Evolutionary conservation across 306 rosid species (phyloP), one percentile per base, ranked within the genome.

Genomic region (Vigna radiata): DNA sequence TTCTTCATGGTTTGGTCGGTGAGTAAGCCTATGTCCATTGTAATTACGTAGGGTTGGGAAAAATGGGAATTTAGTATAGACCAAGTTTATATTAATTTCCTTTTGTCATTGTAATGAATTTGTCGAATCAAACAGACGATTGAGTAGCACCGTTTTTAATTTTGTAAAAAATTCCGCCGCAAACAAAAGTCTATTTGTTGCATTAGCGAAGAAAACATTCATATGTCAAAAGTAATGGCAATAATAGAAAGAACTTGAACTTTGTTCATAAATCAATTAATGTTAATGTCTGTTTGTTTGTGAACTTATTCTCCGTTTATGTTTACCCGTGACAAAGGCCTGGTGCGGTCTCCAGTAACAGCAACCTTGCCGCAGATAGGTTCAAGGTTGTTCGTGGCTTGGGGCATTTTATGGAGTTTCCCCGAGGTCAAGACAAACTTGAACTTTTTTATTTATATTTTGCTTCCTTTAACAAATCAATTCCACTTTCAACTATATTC

Each of bases 1-100:
- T 61, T 61, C 68, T 61, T 61, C 68, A 61, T 61, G 68, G 68
- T 61, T 16, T 61, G 14, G 23, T 31, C n/a, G 68, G 68, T 61
- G 46, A 61, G 68, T 60, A 29, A 29, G 19, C 43, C 12, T 60
- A 13, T 29, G 66, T 3, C 6, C 41, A 29, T 29, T 60, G 19
- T 15, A 41, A 60, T 60, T 60, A 29, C 41, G 6, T 14, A 60
- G 19, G 43, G 66, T 60, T 60, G 41, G 15, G 15, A 6, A 60
- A 59, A 60, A 29, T 14, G 43, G 21, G 67, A 14, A 60, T 29
- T 31, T 15, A 61, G 43, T 27, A 14, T 27, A 59, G 11, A 29
- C 43, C 12, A 7, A 15, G 12, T 61, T 60, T 29, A 2, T 29
- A 29, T 60, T 10, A 1, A 60, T 29, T 60, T 60, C 66, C 41